Percentiles rank a stretch among this genome's conserved stretches.
Conservation (phyloP, 129 eudicot species). For the Tagetes patula region DNA sequence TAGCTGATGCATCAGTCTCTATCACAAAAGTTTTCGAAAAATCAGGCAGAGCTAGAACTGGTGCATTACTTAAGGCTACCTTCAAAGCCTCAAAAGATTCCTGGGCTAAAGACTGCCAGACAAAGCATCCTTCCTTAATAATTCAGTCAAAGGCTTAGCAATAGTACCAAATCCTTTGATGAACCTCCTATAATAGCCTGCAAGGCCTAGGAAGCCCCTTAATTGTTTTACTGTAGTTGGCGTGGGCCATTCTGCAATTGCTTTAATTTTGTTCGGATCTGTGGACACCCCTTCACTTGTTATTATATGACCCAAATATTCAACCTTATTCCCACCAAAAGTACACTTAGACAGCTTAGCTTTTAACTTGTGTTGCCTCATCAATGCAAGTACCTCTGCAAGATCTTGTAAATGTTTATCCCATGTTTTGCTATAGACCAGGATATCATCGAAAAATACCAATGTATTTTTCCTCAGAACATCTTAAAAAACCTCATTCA, state of each 20-base stretch:
- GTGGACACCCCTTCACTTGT: neutral
- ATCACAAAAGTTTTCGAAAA: no score
- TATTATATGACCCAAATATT: no score
- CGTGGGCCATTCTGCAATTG: neutral
- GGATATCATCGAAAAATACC: neutral
- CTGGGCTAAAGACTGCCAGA: neutral
- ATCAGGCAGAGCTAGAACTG: no score
- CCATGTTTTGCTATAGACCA: neutral
- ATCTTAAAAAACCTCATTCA: neutral
- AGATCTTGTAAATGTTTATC: no score
- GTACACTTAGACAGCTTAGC: no score
- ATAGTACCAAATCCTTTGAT: no score
- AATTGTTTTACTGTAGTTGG: neutral
- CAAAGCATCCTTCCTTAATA: neutral
- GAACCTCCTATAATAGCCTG: no score
- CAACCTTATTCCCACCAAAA: no score
- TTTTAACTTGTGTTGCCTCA: neutral
- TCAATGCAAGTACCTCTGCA: no score
- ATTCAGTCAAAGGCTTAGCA: neutral
- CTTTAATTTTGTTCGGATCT: neutral
- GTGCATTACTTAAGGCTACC: no score
- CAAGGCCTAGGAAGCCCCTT: no score
- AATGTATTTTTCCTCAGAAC: neutral
- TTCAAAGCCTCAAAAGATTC: neutral
- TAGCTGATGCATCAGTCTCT: neutral